Base-by-base conservation (phyloP, 2,329 filamentous ascomycete genomes). In the Graphiopsis chlorocephala region DNA sequence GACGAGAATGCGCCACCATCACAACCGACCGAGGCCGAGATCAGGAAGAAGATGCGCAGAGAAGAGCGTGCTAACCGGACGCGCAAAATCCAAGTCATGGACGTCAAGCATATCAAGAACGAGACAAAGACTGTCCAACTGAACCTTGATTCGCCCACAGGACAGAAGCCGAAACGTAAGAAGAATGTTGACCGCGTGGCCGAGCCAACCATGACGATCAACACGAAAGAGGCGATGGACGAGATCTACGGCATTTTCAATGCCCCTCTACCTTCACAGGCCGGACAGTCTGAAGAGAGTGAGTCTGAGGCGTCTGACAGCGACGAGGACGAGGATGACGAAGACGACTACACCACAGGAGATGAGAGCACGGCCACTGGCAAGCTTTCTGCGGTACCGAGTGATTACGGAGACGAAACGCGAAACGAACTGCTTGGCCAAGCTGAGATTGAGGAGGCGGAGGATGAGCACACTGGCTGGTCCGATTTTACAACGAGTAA, bases 211-310 rank as follows among this genome's bases (percentile, higher is more conserved):
- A 97, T 99, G 93, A 99, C 95, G 0, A 86, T 99, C 69, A 93
- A 98, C 74, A 99, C 95, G 14, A 91, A 87, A 71, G 94, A 95
- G 69, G 95, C 95, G 4, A 97, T 94, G 67, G 93, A 98, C 71
- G 95, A 99, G 71, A 97, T 99, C 61, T 98, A 98, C 73, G 93
- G 93, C 65, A 92, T 99, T 56, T 99, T 98, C 79, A 98, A 95
- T 73, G 91, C 95, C 65, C 94, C 95, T 1, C 77, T 94, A 38
- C 84, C 84, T 67, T 80, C 80, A 35, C 77, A 78, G 20, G 76
- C 80, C 1, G 78, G 79, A 33, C 75, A 78, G 45, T 55, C 60
- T 2, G 60, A 61, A 10, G 52, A 50, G 8, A 75, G 78, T 0
- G 85, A 83, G 26, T 82, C 83, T 2, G 88, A 92, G 15, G 88